A percentile compares a stretch with the other conserved stretches of the same genome.
These are phyloP conservation scores for Ustilago lituana DNA, from an alignment of 1,284 basidiomycete genomes.

Conservation along the genomic window DNA sequence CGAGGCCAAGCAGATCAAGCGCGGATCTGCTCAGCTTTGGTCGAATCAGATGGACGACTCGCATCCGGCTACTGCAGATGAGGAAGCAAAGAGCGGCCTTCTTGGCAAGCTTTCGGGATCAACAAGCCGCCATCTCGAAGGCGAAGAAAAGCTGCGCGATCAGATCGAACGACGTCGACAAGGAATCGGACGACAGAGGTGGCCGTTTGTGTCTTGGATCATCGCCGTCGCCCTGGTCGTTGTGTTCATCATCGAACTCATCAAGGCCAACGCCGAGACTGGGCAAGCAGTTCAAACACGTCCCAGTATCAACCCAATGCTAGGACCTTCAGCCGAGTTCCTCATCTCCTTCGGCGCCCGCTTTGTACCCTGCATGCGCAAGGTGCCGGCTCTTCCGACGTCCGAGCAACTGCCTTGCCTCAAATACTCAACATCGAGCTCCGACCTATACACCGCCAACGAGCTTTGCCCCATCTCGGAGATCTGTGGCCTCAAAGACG, in stretches of 20 bases:
- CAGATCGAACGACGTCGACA: conserved; percentile 71
- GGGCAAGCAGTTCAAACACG: conserved; percentile 68
- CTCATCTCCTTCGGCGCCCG: conserved; percentile 87
- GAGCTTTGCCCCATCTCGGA: conserved; percentile 79
- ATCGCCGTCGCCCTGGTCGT: conserved; percentile 73
- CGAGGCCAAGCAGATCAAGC: conserved; percentile 52
- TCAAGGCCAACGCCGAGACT: conserved; percentile 58
- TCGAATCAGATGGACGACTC: conserved; percentile 29
- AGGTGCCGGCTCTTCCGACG: conserved; percentile 59
- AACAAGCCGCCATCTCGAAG: conserved; percentile 8
- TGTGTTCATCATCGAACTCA: conserved; percentile 61
- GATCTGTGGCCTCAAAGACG: conserved; percentile 80
- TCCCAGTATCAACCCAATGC: conserved; percentile 87
- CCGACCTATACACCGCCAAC: conserved; percentile 55
- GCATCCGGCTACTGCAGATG: conserved; percentile 14
- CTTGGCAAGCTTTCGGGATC: conserved; percentile 32
- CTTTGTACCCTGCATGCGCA: conserved; percentile 88
- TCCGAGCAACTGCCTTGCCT: conserved; percentile 73
- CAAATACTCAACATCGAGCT: conserved; percentile 70
- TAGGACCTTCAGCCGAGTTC: conserved; percentile 84
- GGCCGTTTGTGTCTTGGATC: conserved; percentile 75
- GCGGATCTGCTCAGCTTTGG: conserved; percentile 35
- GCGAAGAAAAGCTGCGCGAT: conserved; percentile 51
- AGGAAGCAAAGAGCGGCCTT: conserved; percentile 37
- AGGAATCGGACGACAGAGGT: conserved; percentile 81